Base-by-base conservation (phyloP, 768 basidiomycete species). In the Zangia roseola region DNA sequence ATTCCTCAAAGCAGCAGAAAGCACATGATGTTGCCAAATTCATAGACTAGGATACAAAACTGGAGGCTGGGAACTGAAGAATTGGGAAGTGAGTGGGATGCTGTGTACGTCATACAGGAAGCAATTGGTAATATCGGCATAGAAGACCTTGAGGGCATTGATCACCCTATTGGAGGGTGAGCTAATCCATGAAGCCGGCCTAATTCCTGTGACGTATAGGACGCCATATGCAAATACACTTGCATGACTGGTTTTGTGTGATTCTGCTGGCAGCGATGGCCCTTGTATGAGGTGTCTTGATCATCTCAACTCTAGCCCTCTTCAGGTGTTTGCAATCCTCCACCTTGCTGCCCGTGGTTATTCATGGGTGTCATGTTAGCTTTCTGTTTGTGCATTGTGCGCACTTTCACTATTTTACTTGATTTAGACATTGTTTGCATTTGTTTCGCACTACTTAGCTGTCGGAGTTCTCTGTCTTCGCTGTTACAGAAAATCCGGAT, bases 111-210 rank as follows among this genome's bases (percentile, higher is more conserved):
- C 17, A 68, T 85, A 10, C 70, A 73, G 6, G 61, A 71, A 1
- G 79, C 78, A 17, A 65, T 89, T 19, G 65, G 76, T 34, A 66
- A 71, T 0, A 73, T 79, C 42, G 64, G 71, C 8, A 73, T 75
- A 48, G 68, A 88, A 35, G 88, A 90, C 55, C 68, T 92, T 4
- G 90, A 92, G 60, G 66, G 91, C 34, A 69, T 90, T 40, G 89
- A 91, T 70, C 56, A 89, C 28, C 79, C 78, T 6, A 63, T 86
- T 16, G 80, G 83, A 45, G 72, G 72, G 86, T 85, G 49, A 45
- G 75, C 52, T 52, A 46, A 20, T 37, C 5, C 26, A 39, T 23
- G n/a, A 36, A 13, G 30, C 2, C 9, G 19, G 13, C 31, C 13
- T n/a, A 17, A 10, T 10, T n/a, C 38, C 34, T 10, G 37, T 45